These are phyloP conservation scores for Eimeria sp. DNA, from an alignment of 169 alveolate species.

Conservation along the genomic window DNA sequence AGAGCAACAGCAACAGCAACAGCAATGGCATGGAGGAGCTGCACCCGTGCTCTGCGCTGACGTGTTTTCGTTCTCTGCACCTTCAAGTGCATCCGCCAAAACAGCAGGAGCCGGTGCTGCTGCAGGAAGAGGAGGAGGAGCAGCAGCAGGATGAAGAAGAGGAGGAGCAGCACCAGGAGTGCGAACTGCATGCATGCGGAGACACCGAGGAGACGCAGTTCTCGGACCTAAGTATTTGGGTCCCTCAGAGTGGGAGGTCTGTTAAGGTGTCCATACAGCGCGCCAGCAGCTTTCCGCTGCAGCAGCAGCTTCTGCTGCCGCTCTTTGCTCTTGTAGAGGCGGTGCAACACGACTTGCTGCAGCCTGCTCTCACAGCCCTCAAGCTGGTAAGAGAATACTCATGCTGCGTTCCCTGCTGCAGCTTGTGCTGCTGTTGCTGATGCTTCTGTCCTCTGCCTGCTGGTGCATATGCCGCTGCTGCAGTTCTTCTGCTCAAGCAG, in stretches of 20 bases:
- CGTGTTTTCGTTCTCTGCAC: background rate
- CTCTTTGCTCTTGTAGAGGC: slow-evolving; percentile 63
- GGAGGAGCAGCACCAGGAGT: slow-evolving; percentile 26
- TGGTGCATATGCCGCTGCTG: background rate
- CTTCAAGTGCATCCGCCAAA: background rate
- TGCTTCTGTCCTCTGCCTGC: slow-evolving; percentile 10
- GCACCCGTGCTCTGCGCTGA: background rate
- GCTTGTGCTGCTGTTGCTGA: slow-evolving; percentile 25
- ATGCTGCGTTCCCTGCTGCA: slow-evolving; percentile 53
- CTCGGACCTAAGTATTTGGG: slow-evolving; percentile 43
- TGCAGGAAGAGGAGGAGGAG: slow-evolving; percentile 37
- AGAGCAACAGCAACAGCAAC: slow-evolving; percentile 37
- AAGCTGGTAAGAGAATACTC: slow-evolving; percentile 26
- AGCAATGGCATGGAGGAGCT: slow-evolving; percentile 10
- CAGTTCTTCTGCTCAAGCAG: background rate
- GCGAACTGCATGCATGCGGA: slow-evolving; percentile 21
- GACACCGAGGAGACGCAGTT: background rate
- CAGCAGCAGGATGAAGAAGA: slow-evolving; percentile 39
- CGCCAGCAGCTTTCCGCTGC: slow-evolving; percentile 61
- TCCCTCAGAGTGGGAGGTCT: slow-evolving; percentile 33
- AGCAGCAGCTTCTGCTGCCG: slow-evolving; percentile 66
- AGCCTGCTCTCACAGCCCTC: slow-evolving; percentile 41
- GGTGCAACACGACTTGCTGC: slow-evolving; percentile 48
- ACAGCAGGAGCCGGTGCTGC: slow-evolving; percentile 38
- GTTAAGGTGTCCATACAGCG: slow-evolving; percentile 62